Evolutionary conservation across 495 filamentous ascomycete species (phyloP).

Genomic region (Chaetomium fimeti): DNA sequence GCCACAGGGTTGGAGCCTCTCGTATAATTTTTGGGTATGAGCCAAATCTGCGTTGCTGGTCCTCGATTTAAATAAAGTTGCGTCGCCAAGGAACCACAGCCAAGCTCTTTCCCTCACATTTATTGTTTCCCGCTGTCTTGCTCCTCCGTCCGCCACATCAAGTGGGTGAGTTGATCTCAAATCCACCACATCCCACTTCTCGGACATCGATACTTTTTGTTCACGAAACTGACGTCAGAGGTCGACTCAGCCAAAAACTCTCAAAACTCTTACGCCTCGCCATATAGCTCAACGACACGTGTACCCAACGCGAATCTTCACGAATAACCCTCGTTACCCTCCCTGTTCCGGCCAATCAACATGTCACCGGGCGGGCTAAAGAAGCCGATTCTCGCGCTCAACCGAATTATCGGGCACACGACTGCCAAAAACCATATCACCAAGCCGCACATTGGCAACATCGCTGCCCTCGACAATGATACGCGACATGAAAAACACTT

Average conservation of each 20-base stretch:
- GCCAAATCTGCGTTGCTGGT: background rate
- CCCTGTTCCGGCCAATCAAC: constrained; percentile 1
- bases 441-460: constrained; percentile 48
- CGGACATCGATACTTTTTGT: background rate
- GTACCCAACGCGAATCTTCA: background rate
- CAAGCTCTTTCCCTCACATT: background rate
- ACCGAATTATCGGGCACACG: constrained; percentile 45
- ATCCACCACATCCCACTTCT: background rate
- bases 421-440: constrained; percentile 49
- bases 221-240: background rate
- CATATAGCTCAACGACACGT: background rate
- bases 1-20: background rate
- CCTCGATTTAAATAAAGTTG: background rate
- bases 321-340: background rate
- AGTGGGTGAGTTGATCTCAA: background rate
- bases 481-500: constrained; percentile 51
- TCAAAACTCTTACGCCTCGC: background rate
- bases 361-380: constrained; percentile 43
- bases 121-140: background rate
- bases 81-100: background rate
- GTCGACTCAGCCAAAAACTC: background rate
- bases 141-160: background rate
- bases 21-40: background rate
- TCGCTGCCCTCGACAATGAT: constrained; percentile 46
- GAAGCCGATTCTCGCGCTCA: constrained; percentile 45